Evolutionary conservation across 164 flowering plant species (phyloP).

Genomic region (Magnolia sinica): DNA sequence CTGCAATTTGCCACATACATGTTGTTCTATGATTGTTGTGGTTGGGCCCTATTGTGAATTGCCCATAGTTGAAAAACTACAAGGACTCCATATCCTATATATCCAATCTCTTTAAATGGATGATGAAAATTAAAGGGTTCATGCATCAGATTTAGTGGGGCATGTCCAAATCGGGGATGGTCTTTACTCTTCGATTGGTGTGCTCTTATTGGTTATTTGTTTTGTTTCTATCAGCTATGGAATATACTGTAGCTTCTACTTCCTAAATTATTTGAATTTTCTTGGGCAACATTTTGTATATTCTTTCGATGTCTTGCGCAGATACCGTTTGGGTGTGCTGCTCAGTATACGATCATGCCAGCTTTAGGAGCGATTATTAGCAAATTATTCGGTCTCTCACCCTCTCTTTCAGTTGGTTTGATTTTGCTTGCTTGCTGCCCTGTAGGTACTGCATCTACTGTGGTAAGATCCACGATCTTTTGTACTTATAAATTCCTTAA

Average conservation of each 20-base stretch:
- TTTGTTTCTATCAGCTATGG: not conserved
- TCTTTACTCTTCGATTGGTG: not conserved
- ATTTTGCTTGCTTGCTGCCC: slow-evolving; percentile 82
- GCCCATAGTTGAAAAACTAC: too few species aligned
- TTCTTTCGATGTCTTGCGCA: slow-evolving; percentile 22
- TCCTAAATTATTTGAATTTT: not conserved
- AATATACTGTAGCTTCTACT: not conserved
- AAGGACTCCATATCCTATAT: too few species aligned
- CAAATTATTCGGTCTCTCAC: slow-evolving; percentile 64
- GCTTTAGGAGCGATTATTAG: slow-evolving; percentile 49
- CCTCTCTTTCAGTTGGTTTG: slow-evolving; percentile 75
- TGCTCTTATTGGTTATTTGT: not conserved
- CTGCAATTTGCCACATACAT: not conserved
- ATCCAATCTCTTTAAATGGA: too few species aligned
- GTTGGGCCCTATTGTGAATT: not conserved
- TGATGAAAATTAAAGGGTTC: too few species aligned
- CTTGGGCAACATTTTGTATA: not conserved
- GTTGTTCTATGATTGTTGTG: not conserved
- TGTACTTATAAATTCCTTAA: not conserved
- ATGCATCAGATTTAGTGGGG: not conserved
- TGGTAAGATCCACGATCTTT: slow-evolving; percentile 43
- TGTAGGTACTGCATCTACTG: slow-evolving; percentile 89
- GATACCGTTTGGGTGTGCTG: slow-evolving; percentile 75
- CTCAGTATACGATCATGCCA: slow-evolving; percentile 91
- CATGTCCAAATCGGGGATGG: not conserved